Evolutionary conservation across 2,329 filamentous ascomycete genomes (phyloP), one percentile per base, ranked within the genome.

Genomic region (Pestalotiopsis sp.): DNA sequence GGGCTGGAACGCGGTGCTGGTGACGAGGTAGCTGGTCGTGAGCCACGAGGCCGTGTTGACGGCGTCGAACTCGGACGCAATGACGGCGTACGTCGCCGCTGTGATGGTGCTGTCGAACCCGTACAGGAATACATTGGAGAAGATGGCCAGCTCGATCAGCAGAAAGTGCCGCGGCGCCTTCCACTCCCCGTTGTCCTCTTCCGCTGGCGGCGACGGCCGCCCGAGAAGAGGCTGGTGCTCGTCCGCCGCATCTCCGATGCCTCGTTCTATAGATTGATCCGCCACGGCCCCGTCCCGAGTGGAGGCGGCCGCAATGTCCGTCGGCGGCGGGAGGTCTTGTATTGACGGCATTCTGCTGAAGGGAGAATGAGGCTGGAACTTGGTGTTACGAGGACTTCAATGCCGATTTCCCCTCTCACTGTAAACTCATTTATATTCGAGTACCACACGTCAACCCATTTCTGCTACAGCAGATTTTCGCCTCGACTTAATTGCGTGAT

Each of bases 11-110:
- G 68, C 68, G 12, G 68, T 69, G 49, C 68, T 90, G 0, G 91
- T 93, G 68, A 93, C 82, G 25, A 93, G 83, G 74, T 93, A 93
- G 0, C 90, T 88, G 0, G 91, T 94, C 1, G 91, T 92, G 25
- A 93, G 81, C 92, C 92, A 94, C 0, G 91, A 93, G 1, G 92
- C 91, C 12, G 89, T 88, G 74, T 93, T 93, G 12, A 91, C 90
- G 3, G 91, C 87, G 71, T 88, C 84, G 75, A 93, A 93, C 72
- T 92, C 87, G n/a, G 91, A 93, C 60, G 90, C 91, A 71, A 93
- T 93, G 66, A 92, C 88, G 2, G 90, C 90, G 75, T 94, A 92
- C 1, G 89, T 92, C 2, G 91, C 89, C 0, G 91, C 91, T 76
- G 92, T 94, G 67, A 94, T 85, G 0, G 92, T 94, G 3, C 89